Evolutionary conservation across 2,329 filamentous ascomycete genomes (phyloP).

Genomic region (Diaporthe caulivora): DNA sequence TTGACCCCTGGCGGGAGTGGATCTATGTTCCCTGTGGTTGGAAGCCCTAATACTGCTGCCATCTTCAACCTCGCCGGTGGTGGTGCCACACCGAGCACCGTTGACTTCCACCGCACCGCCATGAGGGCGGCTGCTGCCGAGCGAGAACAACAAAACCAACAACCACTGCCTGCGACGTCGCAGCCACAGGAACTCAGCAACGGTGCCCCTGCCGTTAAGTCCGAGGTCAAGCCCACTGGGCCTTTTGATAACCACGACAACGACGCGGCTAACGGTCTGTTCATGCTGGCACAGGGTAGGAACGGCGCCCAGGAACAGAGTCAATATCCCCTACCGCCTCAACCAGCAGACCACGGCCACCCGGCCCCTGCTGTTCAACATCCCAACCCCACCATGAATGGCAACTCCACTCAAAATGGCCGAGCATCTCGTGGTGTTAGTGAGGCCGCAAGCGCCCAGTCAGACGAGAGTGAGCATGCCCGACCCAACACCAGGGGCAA

Average conservation of each 20-base stretch:
- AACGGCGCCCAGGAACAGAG: conserved; percentile 66
- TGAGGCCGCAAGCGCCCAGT: conserved; percentile 76
- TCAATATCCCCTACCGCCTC: conserved; percentile 59
- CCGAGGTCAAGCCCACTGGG: conserved; percentile 67
- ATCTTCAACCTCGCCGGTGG: conserved; percentile 84
- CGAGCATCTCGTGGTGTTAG: conserved; percentile 69
- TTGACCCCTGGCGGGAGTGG: conserved; percentile 94
- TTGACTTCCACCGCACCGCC: conserved; percentile 96
- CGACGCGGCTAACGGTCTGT: conserved; percentile 94
- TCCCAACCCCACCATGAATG: conserved; percentile 62
- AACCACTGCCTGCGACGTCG: conserved; percentile 57
- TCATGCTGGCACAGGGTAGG: conserved; percentile 83
- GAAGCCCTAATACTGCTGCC: conserved; percentile 87
- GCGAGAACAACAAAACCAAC: conserved; percentile 58
- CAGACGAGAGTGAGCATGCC: conserved; percentile 79
- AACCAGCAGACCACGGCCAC: conserved; percentile 64
- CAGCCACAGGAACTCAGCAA: conserved; percentile 66
- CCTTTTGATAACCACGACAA: conserved; percentile 91
- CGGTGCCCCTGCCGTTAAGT: conserved; percentile 56
- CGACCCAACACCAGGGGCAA: conserved; percentile 75
- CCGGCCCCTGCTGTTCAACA: conserved; percentile 52
- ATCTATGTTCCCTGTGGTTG: conserved; percentile 92
- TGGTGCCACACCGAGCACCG: conserved; percentile 87
- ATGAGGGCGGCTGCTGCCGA: conserved; percentile 82
- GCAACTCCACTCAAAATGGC: conserved; percentile 55